Evolutionary conservation across 2,329 filamentous ascomycete species (phyloP).

Genomic region (Eurotiales sp.): DNA sequence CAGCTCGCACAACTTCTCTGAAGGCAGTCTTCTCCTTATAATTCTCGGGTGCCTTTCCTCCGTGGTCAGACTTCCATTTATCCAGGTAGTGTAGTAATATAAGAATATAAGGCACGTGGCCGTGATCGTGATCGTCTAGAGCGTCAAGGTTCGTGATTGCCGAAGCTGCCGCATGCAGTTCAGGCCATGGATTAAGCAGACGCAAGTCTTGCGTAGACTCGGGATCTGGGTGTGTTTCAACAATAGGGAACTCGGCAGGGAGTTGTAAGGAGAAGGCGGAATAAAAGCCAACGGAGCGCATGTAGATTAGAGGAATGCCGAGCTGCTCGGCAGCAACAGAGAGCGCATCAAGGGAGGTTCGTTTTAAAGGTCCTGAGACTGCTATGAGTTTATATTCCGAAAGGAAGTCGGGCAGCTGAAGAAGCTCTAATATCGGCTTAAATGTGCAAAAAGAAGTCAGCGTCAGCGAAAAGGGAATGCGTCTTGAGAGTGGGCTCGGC

Average conservation of each 20-base stretch:
- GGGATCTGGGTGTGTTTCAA: conserved; percentile 91
- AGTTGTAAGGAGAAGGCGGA: conserved; percentile 79
- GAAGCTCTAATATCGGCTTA: conserved; percentile 36
- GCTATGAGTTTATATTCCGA: conserved; percentile 58
- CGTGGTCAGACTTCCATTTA: conserved; percentile 69
- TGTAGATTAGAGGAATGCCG: conserved; percentile 70
- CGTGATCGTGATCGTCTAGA: conserved; percentile 76
- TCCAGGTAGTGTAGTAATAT: conserved; percentile 79
- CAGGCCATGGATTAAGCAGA: conserved; percentile 79
- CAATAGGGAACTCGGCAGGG: conserved; percentile 78
- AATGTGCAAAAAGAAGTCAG: conserved; percentile 15
- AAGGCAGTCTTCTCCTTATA: conserved; percentile 89
- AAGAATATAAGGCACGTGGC: conserved; percentile 83
- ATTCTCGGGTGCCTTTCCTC: conserved; percentile 63
- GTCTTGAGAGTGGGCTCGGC: background rate
- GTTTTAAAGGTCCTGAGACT: conserved; percentile 56
- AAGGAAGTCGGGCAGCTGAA: conserved; percentile 37
- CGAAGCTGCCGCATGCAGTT: conserved; percentile 64
- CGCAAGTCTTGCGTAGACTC: conserved; percentile 81
- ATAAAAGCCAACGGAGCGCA: conserved; percentile 90
- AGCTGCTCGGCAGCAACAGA: conserved; percentile 50
- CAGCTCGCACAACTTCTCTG: conserved; percentile 63
- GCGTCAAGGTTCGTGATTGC: conserved; percentile 64
- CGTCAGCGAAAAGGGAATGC: conserved; percentile 8
- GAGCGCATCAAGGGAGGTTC: conserved; percentile 49